Conservation (phyloP, 148 eudicot species). For the Salicornia ramosissima region DNA sequence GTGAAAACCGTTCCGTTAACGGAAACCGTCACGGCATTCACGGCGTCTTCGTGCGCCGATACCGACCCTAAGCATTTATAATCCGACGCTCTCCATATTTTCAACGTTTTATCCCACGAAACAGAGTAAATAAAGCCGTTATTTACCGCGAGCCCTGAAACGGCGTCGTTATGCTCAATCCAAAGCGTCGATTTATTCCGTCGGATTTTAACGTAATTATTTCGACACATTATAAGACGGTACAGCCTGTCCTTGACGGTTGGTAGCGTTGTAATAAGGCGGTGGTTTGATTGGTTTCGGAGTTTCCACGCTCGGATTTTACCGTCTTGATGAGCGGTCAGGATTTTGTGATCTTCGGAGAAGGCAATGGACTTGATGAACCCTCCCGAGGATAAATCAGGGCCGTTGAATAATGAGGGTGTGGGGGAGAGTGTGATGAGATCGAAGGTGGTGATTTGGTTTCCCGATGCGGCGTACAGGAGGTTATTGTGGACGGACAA, state of each 20-base stretch:
- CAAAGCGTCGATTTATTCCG: slow-evolving; percentile 31
- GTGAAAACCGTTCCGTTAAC: slow-evolving; percentile 26
- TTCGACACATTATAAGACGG: slow-evolving; percentile 20
- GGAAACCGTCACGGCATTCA: slow-evolving; percentile 31
- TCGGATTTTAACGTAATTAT: slow-evolving; percentile 34
- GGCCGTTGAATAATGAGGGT: slow-evolving; percentile 16
- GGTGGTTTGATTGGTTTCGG: slow-evolving; percentile 7
- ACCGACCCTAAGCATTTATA: slow-evolving; percentile 35
- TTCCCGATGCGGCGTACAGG: slow-evolving; percentile 35
- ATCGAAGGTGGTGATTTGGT: slow-evolving; percentile 32
- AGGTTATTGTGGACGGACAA: slow-evolving; percentile 24
- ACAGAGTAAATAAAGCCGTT: slow-evolving; percentile 34
- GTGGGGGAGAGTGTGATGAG: slow-evolving; percentile 19
- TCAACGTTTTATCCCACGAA: slow-evolving; percentile 42
- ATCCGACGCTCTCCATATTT: slow-evolving; percentile 32
- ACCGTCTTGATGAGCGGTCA: slow-evolving; percentile 44
- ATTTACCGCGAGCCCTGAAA: slow-evolving; percentile 29
- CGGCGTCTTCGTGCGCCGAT: slow-evolving; percentile 37
- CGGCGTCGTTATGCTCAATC: slow-evolving; percentile 41
- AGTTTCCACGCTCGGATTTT: slow-evolving; percentile 40
- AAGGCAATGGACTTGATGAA: slow-evolving; percentile 33
- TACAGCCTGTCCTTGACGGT: slow-evolving; percentile 27
- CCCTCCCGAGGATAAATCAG: slow-evolving; percentile 23
- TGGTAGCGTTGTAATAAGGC: slow-evolving; percentile 27
- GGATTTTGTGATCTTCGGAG: background rate